These are phyloP conservation scores for Sporothrix phasma DNA, from an alignment of 2,329 filamentous ascomycete species.

Conservation along the genomic window DNA sequence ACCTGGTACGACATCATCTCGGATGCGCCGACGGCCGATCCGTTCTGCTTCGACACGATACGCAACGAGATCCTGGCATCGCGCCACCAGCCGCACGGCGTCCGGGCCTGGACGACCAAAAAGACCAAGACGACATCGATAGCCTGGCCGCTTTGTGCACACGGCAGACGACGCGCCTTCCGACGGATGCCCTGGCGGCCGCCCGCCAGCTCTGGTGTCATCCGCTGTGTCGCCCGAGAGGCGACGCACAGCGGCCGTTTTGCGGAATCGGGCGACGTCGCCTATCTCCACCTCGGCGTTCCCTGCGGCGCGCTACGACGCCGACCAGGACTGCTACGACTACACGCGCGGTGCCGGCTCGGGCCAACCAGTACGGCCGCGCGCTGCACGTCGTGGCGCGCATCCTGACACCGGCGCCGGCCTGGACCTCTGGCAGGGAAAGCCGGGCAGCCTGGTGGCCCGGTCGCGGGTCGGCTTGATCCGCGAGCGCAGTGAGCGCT, in stretches of 20 bases:
- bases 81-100: background rate
- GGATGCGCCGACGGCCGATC: background rate
- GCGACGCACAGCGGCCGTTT: too few species aligned
- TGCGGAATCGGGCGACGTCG: background rate
- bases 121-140: background rate
- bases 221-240: too few species aligned
- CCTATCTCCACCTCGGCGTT: slow-evolving; percentile 4
- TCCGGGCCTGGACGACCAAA: background rate
- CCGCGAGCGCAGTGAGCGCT: too few species aligned
- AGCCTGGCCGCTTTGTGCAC: slow-evolving; percentile 10
- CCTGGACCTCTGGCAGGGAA: background rate
- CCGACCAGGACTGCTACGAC: background rate
- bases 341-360: slow-evolving; percentile 1
- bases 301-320: too few species aligned
- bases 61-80: background rate
- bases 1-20: background rate
- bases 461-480: slow-evolving; percentile 2
- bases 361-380: slow-evolving; percentile 6
- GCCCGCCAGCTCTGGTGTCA: too few species aligned
- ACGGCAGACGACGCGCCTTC: background rate
- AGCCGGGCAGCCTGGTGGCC: background rate
- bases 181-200: background rate
- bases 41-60: background rate
- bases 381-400: slow-evolving; percentile 11
- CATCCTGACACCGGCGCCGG: slow-evolving; percentile 16